Conservation (phyloP, 495 filamentous ascomycete species). For the Penicillium ochrochloron region DNA sequence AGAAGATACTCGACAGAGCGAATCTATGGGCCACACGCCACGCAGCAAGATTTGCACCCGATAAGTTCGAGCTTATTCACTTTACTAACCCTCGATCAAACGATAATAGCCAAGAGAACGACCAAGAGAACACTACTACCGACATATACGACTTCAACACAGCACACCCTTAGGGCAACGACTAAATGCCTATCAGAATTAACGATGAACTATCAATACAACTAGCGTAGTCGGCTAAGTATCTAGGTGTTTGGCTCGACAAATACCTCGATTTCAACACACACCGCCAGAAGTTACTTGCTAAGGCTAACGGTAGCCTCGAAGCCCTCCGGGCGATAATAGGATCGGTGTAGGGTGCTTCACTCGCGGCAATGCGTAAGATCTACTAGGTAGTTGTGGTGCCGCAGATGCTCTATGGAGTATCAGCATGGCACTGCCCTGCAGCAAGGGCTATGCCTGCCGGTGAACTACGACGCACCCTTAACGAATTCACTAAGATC, state of each 20-base stretch:
- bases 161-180: not conserved
- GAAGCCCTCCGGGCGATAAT: slow-evolving; percentile 7
- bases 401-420: slow-evolving; percentile 26
- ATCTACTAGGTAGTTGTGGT: slow-evolving; percentile 30
- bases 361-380: slow-evolving; percentile 10
- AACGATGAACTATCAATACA: not conserved
- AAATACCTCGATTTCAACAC: slow-evolving; percentile 16
- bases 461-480: not conserved
- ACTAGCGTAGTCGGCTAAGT: not conserved
- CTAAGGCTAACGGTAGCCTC: slow-evolving; percentile 15
- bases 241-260: slow-evolving; percentile 28
- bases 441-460: not conserved
- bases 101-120: too few species aligned
- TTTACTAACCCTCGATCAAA: not conserved
- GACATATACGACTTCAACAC: too few species aligned
- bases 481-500: slow-evolving; percentile 7
- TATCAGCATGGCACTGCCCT: slow-evolving; percentile 19
- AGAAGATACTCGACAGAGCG: not conserved
- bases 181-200: not conserved
- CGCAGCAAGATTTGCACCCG: slow-evolving; percentile 23
- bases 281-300: slow-evolving; percentile 15
- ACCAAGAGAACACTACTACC: too few species aligned
- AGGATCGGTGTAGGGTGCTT: not conserved
- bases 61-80: slow-evolving; percentile 22
- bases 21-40: slow-evolving; percentile 20